These are phyloP conservation scores for Colletotrichum gigasporum DNA, from an alignment of 2,329 filamentous ascomycete species.

Conservation along the genomic window DNA sequence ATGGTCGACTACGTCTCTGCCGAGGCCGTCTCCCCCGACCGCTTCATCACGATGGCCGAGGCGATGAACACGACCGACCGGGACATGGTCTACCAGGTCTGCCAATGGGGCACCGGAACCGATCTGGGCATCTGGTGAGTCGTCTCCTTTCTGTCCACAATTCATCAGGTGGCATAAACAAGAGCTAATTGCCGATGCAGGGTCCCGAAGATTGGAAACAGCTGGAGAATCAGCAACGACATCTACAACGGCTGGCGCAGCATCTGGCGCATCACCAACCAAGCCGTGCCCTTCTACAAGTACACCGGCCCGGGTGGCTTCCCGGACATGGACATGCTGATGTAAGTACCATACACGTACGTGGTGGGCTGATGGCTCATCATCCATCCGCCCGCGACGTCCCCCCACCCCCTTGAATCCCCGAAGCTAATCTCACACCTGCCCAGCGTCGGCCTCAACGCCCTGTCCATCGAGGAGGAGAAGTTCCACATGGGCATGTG, in stretches of 20 bases:
- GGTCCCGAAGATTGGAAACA: slow-evolving; percentile 44
- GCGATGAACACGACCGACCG: slow-evolving; percentile 50
- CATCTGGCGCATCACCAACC: slow-evolving; percentile 62
- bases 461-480: slow-evolving; percentile 56
- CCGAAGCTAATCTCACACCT: no score
- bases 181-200: not conserved
- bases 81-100: slow-evolving; percentile 58
- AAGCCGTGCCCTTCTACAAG: slow-evolving; percentile 56
- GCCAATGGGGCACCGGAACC: slow-evolving; percentile 62
- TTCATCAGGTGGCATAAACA: not conserved
- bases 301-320: slow-evolving; percentile 57
- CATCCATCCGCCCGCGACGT: no score
- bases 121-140: slow-evolving; percentile 55
- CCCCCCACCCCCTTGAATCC: no score
- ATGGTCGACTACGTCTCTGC: slow-evolving; percentile 52
- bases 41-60: slow-evolving; percentile 57
- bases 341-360: no score
- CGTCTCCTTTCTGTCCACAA: no score
- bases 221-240: slow-evolving; percentile 63
- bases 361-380: not conserved
- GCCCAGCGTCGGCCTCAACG: slow-evolving; percentile 54
- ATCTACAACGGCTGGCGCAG: slow-evolving; percentile 61
- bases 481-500: slow-evolving; percentile 63
- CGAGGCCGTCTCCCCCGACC: slow-evolving; percentile 48
- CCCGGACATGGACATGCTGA: slow-evolving; percentile 63